Conservation (phyloP, 2,329 filamentous ascomycete species). For the Aureobasidium uvarum region DNA sequence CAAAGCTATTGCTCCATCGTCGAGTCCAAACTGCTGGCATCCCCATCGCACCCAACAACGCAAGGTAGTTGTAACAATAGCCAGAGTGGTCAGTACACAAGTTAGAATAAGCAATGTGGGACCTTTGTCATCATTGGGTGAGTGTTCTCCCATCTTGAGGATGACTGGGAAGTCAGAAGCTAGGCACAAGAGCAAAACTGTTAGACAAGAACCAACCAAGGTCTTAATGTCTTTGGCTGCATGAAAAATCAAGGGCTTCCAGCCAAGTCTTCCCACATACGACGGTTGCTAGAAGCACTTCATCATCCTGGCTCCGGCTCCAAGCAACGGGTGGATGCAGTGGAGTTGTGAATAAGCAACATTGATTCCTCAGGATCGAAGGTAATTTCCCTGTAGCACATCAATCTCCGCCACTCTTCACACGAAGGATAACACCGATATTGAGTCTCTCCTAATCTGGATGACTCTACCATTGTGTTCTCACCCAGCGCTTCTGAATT, state of each 20-base stretch:
- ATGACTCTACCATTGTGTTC: background rate
- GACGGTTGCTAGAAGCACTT: background rate
- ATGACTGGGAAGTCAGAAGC: too few relatives aligned
- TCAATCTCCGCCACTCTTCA: background rate
- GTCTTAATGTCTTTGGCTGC: background rate
- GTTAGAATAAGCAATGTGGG: conserved; percentile 27
- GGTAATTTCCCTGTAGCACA: conserved; percentile 10
- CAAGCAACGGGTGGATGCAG: background rate
- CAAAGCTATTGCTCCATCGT: conserved; percentile 42
- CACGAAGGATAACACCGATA: background rate
- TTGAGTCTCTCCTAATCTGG: background rate
- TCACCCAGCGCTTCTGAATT: background rate
- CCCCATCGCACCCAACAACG: conserved; percentile 25
- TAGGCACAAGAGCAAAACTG: background rate
- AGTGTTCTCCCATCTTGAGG: background rate
- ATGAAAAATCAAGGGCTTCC: too few relatives aligned
- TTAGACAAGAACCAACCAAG: background rate
- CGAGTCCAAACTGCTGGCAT: conserved; percentile 36
- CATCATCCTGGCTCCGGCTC: background rate
- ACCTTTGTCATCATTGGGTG: conserved; percentile 23
- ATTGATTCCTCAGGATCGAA: background rate
- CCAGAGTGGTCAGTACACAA: conserved; percentile 26
- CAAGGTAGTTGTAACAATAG: conserved; percentile 24
- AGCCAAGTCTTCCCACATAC: background rate
- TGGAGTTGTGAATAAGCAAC: conserved; percentile 3